Conservation (phyloP, 257 asterid genomes). For the Scutellaria baicalensis region DNA sequence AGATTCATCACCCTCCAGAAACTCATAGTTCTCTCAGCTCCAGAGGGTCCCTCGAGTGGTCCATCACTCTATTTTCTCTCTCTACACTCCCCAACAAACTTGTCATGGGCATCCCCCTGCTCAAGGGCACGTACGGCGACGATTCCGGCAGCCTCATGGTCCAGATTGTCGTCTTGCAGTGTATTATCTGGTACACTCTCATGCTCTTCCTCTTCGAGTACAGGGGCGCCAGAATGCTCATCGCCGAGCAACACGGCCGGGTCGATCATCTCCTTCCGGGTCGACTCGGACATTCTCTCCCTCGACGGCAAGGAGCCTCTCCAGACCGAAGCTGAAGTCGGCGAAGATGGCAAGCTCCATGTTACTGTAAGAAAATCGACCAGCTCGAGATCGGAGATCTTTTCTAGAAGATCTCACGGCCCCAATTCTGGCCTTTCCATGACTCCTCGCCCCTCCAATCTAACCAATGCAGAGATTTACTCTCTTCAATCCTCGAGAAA, state of each 20-base stretch:
- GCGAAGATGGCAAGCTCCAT: no score
- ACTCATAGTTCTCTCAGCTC: constrained; percentile 38
- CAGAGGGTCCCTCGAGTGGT: constrained; percentile 61
- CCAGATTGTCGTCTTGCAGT: constrained; percentile 62
- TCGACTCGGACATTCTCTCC: constrained; percentile 57
- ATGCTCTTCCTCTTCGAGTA: constrained; percentile 63
- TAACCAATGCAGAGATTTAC: no score
- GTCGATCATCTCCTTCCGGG: constrained; percentile 43
- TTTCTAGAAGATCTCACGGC: no score
- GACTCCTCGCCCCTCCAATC: no score
- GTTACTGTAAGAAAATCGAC: no score
- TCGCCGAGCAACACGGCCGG: constrained; percentile 64
- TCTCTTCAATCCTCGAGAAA: no score
- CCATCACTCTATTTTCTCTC: constrained; percentile 57
- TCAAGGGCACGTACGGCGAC: constrained; percentile 66
- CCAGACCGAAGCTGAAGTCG: no score
- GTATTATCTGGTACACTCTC: constrained; percentile 71
- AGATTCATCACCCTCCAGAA: constrained; percentile 61
- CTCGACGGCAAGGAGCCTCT: constrained; percentile 54
- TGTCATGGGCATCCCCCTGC: constrained; percentile 62
- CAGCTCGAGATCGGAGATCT: no score
- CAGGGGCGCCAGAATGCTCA: constrained; percentile 56
- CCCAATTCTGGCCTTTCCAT: no score
- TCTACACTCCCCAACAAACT: constrained; percentile 62
- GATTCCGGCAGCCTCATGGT: no score